These are phyloP conservation scores for Mallotus nudiflorus DNA, from an alignment of 345 rosid species.

Conservation along the genomic window DNA sequence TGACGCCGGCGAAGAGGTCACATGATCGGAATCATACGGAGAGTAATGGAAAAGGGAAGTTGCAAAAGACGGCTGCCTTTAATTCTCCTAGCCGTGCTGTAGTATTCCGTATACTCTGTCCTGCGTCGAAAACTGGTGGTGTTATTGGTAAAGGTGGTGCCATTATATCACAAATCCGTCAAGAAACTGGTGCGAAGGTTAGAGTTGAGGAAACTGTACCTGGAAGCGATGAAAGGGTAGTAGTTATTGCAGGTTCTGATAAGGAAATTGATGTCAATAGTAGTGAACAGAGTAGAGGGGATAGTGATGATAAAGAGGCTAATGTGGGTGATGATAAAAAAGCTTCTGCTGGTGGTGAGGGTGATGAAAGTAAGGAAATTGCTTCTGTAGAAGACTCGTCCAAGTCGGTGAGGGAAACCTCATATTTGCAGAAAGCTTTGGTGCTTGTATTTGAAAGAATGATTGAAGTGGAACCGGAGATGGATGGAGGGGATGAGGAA, in stretches of 20 bases:
- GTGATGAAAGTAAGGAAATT: constrained; percentile 31
- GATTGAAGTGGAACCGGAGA: constrained; percentile 39
- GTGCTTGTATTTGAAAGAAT: constrained; percentile 58
- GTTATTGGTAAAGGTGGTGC: constrained; percentile 44
- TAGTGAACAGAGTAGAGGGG: constrained; percentile 16
- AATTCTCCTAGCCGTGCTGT: constrained; percentile 26
- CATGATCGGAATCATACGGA: constrained; percentile 39
- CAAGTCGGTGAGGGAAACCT: constrained; percentile 34
- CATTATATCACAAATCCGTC: constrained; percentile 42
- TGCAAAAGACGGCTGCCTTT: constrained; percentile 40
- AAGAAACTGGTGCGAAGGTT: constrained; percentile 53
- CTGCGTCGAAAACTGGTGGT: constrained; percentile 36
- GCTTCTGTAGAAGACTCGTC: constrained; percentile 30
- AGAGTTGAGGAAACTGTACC: constrained; percentile 51
- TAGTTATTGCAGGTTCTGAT: constrained; percentile 38
- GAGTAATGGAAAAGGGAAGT: constrained; percentile 48
- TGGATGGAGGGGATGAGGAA: constrained; percentile 38
- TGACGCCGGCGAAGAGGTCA: constrained; percentile 60
- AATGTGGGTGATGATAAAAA: constrained; percentile 23
- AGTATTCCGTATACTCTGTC: constrained; percentile 50
- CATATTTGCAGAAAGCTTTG: constrained; percentile 55
- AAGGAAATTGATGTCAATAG: constrained; percentile 28
- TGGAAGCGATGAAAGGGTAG: constrained; percentile 62
- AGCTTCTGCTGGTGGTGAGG: constrained; percentile 27
- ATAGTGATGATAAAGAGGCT: constrained; percentile 22